Evolutionary conservation across 208 protist genomes (phyloP), one percentile per base, ranked within the genome.

Genomic region (Herpetomonas samuelpessoai): DNA sequence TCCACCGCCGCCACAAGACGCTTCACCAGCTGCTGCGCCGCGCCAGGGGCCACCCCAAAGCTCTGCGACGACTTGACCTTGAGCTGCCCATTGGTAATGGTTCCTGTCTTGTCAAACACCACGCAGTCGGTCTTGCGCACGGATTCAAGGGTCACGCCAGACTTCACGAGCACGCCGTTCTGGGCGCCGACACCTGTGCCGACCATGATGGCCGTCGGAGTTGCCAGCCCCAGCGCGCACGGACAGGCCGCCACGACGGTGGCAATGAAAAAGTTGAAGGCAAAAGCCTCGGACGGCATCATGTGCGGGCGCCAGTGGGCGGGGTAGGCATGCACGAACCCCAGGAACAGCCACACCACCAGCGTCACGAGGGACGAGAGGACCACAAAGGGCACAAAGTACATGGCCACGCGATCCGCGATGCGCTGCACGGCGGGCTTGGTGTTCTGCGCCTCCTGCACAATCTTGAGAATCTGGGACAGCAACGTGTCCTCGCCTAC

Each of bases 91-190:
- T 66, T 72, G 2, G 98, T 98, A n/a, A 99, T 79, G 1, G 98
- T 99, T n/a, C 98, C 98, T 0, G 98, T 99, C 77, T 99, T 99
- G 76, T 99, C 98, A 35, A 99, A 97, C 22, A 97, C 70, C 2
- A 99, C 76, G 26, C 83, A 91, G 25, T 63, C 82, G 0, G 90
- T 66, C 30, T 76, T 53, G 29, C 89, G 77, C 53, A 93, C 79
- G 7, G 35, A 65, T 64, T 99, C 97, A 18, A 99, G 83, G 21
- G 79, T 72, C 6, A 57, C 61, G 19, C 96, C 95, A 54, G 88
- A 89, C 74, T 98, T 98, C 24, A 99, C 95, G 2, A 99, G 71
- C 26, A 99, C 79, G 7, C 96, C 96, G 41, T 79, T 70, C 29
- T 61, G 65, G 0, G 93, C 93, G 3, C 88, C 98, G 19, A 98